Conservation (phyloP, 768 basidiomycete genomes). For the Leccinum rimulosum region DNA sequence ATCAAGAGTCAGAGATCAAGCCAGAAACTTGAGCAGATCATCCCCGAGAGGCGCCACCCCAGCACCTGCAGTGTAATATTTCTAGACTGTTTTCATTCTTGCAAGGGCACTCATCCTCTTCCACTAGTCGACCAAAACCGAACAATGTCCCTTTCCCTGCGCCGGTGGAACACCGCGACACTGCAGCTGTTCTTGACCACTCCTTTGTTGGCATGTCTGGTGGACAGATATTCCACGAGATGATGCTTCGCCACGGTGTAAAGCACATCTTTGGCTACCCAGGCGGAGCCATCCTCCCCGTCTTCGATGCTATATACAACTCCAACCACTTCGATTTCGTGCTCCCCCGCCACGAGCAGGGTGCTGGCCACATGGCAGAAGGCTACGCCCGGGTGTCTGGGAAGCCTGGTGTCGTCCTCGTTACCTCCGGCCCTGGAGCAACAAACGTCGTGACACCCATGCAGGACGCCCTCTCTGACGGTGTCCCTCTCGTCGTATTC, state of each 20-base stretch:
- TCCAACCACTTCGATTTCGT: constrained; percentile 94
- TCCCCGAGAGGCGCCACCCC: constrained; percentile 58
- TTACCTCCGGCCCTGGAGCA: constrained; percentile 96
- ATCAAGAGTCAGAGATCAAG: constrained; percentile 75
- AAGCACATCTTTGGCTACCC: constrained; percentile 98
- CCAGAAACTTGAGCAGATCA: constrained; percentile 70
- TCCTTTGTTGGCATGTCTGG: constrained; percentile 94
- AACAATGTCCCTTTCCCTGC: constrained; percentile 37
- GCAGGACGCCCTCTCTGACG: constrained; percentile 96
- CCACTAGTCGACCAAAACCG: constrained; percentile 49
- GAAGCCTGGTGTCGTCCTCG: constrained; percentile 95
- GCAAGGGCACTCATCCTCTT: constrained; percentile 40
- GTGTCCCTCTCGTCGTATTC: constrained; percentile 93
- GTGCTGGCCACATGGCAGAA: constrained; percentile 98
- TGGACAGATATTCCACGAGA: constrained; percentile 98
- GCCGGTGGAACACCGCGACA: constrained; percentile 37
- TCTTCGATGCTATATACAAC: constrained; percentile 99
- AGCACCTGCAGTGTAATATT: constrained; percentile 58
- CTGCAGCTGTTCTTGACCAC: constrained; percentile 60
- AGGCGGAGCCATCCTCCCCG: constrained; percentile 96
- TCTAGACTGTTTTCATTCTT: not conserved
- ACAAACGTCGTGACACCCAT: constrained; percentile 98
- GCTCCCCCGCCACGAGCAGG: constrained; percentile 95
- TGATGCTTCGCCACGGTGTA: constrained; percentile 97
- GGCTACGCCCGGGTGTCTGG: constrained; percentile 98